These are phyloP conservation scores for Lachnum nothofagi DNA, from an alignment of 2,329 filamentous ascomycete genomes.

Conservation along the genomic window DNA sequence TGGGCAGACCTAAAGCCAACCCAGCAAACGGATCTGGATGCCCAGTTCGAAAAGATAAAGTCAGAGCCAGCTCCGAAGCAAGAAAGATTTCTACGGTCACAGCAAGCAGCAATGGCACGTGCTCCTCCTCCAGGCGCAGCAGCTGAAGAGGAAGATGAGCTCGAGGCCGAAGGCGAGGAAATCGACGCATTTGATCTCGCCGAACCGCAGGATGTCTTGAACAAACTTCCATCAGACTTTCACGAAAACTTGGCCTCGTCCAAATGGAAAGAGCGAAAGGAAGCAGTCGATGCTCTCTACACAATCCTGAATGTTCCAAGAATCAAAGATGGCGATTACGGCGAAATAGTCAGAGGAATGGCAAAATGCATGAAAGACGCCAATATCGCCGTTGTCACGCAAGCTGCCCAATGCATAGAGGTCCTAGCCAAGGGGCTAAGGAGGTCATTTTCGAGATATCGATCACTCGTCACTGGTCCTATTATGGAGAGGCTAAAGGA, in stretches of 20 bases:
- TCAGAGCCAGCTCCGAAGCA: constrained; percentile 83
- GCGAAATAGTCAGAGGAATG: constrained; percentile 74
- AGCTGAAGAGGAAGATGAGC: constrained; percentile 53
- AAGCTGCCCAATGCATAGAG: constrained; percentile 90
- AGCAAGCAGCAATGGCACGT: constrained; percentile 77
- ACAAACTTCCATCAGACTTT: constrained; percentile 77
- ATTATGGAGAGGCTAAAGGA: constrained; percentile 96
- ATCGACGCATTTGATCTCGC: constrained; percentile 77
- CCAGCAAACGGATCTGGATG: constrained; percentile 89
- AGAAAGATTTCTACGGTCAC: constrained; percentile 78
- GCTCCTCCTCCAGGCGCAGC: constrained; percentile 56
- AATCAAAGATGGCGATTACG: constrained; percentile 86
- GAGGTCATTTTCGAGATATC: constrained; percentile 72
- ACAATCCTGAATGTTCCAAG: constrained; percentile 74
- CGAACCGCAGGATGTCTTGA: constrained; percentile 79
- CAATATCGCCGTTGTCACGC: constrained; percentile 88
- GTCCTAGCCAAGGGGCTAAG: constrained; percentile 80
- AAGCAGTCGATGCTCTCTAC: constrained; percentile 78
- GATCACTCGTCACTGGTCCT: constrained; percentile 72
- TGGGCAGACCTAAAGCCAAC: constrained; percentile 94
- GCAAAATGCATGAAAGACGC: constrained; percentile 99
- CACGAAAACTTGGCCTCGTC: constrained; percentile 78
- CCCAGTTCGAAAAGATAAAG: constrained; percentile 90
- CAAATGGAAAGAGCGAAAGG: constrained; percentile 98
- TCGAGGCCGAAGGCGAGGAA: constrained; percentile 56